Evolutionary conservation across 2,329 filamentous ascomycete genomes (phyloP), one percentile per base, ranked within the genome.

Genomic region (Penicillium hordei): DNA sequence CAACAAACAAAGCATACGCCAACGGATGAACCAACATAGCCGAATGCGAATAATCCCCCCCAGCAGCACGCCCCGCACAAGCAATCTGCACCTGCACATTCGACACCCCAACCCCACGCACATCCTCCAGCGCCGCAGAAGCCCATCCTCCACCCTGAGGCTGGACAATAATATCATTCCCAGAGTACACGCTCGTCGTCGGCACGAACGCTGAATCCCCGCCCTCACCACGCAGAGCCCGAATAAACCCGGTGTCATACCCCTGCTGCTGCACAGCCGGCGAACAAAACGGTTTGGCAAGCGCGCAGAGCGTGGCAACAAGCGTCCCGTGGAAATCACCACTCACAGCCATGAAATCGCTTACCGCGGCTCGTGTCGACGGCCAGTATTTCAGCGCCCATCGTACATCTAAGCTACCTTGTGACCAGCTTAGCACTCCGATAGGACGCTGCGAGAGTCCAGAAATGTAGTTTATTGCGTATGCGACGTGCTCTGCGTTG

Each of bases 361-460:
- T 48, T 17, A 57, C 54, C 15, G 25, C 19, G 2, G 21, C 12
- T 19, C 58, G 38, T 3, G 61, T 60, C 5, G 61, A 60, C 4
- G 59, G 59, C 61, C 60, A 63, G 55, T 63, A 63, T 52, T 84
- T 84, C 60, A 83, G 72, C 0, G 79, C 81, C 84, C 83, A 86
- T 66, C 86, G 83, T 0, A 78, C 73, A 57, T 82, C 72, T 2
- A 86, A 70, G 48, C 78, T 79, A 17, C 83, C 83, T 68, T 86
- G 82, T 0, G 81, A 84, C 81, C 80, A 86, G 15, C 75, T 76
- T n/a, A 85, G 68, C 21, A 83, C 71, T 19, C 74, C 72, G 7
- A 82, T 78, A 74, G 23, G 71, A 67, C 44, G 64, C 60, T 43
- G 10, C 5, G 33, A 52, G 12, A 49, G 23, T 3, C 27, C 33